These are phyloP conservation scores for Sarcodon aspratus DNA, from an alignment of 768 basidiomycete species.

Conservation along the genomic window DNA sequence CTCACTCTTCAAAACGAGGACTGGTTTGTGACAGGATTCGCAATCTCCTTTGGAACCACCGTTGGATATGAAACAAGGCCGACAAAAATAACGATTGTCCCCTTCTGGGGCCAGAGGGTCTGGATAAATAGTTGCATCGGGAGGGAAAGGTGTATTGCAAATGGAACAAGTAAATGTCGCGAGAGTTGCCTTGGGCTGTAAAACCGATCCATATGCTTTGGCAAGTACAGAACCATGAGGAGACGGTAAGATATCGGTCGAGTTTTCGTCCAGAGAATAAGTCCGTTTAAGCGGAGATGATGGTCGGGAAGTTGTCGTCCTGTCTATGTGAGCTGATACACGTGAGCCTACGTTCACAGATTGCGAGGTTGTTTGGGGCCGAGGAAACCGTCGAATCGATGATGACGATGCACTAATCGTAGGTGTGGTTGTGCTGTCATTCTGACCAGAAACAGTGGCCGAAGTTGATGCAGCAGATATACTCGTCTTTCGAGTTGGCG, in stretches of 20 bases:
- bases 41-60: constrained; percentile 76
- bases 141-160: constrained; percentile 56
- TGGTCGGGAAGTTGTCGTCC: constrained; percentile 39
- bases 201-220: constrained; percentile 77
- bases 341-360: constrained; percentile 27
- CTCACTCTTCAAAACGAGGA: constrained; percentile 65
- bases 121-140: constrained; percentile 81
- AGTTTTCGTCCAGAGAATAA: constrained; percentile 14
- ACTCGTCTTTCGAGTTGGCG: constrained; percentile 26
- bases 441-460: constrained; percentile 5
- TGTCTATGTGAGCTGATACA: constrained; percentile 47
- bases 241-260: constrained; percentile 31
- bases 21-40: constrained; percentile 53
- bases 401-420: constrained; percentile 10
- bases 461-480: constrained; percentile 9
- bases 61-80: constrained; percentile 54
- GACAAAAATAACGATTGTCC: constrained; percentile 52
- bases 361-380: constrained; percentile 24
- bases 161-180: constrained; percentile 55
- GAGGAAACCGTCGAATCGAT: constrained; percentile 37
- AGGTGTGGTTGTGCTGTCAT: constrained; percentile 8
- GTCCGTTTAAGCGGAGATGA: constrained; percentile 43
- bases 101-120: constrained; percentile 30
- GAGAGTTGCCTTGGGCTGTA: constrained; percentile 71
- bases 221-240: constrained; percentile 48